Base-by-base conservation (phyloP, 2,329 filamentous ascomycete genomes). In the Clarireedia sp. region DNA sequence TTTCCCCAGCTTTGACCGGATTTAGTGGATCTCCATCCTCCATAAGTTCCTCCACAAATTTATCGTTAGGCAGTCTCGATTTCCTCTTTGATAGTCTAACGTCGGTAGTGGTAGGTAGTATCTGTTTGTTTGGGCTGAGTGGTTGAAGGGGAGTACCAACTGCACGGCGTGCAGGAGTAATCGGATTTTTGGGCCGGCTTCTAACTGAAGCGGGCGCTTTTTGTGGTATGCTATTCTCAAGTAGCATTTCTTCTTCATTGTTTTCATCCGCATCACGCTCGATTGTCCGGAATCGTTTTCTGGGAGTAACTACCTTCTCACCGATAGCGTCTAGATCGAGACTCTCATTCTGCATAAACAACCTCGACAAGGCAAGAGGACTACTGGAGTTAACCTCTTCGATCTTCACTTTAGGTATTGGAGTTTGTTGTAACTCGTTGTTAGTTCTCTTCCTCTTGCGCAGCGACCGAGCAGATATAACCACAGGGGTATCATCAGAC, bases 271-370 rank as follows among this genome's bases (percentile, higher is more conserved):
- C 29, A 16, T 45, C 4, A 17, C 1, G 45, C 17, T 41, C 5
- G 19, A 55, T 38, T 50, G 26, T 33, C 21, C 55, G 60, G 2
- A 59, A 61, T 45, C 56, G 61, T 56, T 70, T 71, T 54, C 64
- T 68, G 1, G 69, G 69, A 8, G 69, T 71, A 41, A 60, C 55
- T 12, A 68, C 61, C 51, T 67, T 68, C 40, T 66, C 57, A 4
- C 69, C 69, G 56, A 70, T 68, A 19, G 70, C 68, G 57, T 70
- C 69, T 10, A 71, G 61, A 55, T 71, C 69, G 23, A 70, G 61
- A 49, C 67, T 70, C 9, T 70, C 67, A 17, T 54, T 55, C 5
- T 44, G 49, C 29, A 57, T 50, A n/a, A 63, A 46, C 41, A 53
- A 33, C 16, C 46, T 38, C 7, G 58, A 52, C n/a, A 64, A 52